Conservation (phyloP, 2,329 filamentous ascomycete genomes). For the Lojkania enalia region DNA sequence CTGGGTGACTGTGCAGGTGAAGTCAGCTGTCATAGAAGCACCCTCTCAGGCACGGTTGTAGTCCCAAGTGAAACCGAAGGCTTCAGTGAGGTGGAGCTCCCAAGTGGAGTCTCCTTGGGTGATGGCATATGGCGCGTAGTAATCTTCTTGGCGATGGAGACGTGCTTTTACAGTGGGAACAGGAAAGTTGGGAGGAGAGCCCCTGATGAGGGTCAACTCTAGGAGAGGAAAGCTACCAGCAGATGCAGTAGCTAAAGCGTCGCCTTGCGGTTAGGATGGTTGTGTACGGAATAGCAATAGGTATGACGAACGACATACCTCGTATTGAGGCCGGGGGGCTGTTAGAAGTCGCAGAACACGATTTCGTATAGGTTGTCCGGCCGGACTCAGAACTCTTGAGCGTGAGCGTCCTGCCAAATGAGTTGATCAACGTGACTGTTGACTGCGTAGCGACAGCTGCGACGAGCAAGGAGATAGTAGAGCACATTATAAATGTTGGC, state of each 20-base stretch:
- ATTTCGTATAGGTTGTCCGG: slow-evolving; percentile 29
- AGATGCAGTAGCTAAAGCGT: slow-evolving; percentile 17
- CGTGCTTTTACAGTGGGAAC: slow-evolving; percentile 23
- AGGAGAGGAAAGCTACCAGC: slow-evolving; percentile 15
- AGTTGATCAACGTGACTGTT: not conserved
- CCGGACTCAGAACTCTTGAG: slow-evolving; percentile 23
- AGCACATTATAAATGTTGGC: no score
- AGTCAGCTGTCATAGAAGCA: slow-evolving; percentile 21
- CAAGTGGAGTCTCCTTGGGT: slow-evolving; percentile 27
- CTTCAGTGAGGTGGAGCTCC: slow-evolving; percentile 24
- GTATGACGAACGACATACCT: no score
- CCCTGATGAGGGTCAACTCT: slow-evolving; percentile 2
- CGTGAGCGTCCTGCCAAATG: slow-evolving; percentile 19
- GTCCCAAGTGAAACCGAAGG: slow-evolving; percentile 20
- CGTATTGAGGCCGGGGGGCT: no score
- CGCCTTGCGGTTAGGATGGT: no score
- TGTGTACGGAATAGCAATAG: no score
- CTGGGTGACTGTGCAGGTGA: slow-evolving; percentile 25
- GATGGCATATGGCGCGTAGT: slow-evolving; percentile 29
- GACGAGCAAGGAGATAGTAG: not conserved
- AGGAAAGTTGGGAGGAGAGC: not conserved
- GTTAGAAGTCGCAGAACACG: no score
- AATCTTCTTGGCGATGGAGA: slow-evolving; percentile 24
- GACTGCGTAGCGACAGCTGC: not conserved
- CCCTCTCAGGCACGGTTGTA: slow-evolving; percentile 28